Base-by-base conservation (phyloP, 208 protist genomes). In the Trypanosoma lewisi region DNA sequence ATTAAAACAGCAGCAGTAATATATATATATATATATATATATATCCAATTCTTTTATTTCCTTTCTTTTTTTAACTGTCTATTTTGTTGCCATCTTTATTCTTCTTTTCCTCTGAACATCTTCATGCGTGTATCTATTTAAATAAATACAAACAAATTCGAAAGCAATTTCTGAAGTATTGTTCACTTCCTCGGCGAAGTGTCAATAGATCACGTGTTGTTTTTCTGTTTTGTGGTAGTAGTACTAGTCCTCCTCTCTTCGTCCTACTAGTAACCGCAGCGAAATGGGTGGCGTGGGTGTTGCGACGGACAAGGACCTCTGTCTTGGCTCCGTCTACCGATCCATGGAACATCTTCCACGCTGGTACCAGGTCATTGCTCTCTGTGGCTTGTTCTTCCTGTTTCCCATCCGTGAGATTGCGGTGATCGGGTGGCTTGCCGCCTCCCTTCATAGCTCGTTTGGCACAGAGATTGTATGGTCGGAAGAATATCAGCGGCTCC, bases 401-500 rank as follows among this genome's bases (percentile, higher is more conserved):
- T 76, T 89, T 54, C 85, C 87, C 33, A 49, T 93, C 50, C 79
- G 85, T 25, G 71, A 91, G 61, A 92, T 82, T 41, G 63, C 74
- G 9, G 64, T 93, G 19, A 70, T 93, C 16, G 77, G 42, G 0
- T 93, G 84, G 82, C 73, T 93, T 2, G 86, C 89, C 1, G 61
- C 80, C n/a, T 70, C 80, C 23, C 68, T 95, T 23, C 89, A 95
- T 71, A 81, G 70, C 67, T 92, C 89, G 31, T 82, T 90, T 52
- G 83, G 86, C 31, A 93, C 89, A 2, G 76, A 85, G 55, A 68
- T 69, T 14, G 77, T 93, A 8, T 95, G 89, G 87, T 68, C 82
- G 31, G 72, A 69, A 2, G 67, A 79, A 12, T 95, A 95, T 61
- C 82, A 89, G 55, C n/a, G 12, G 14, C 59, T 82, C 9, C 75